phyloP scores from a whole-genome alignment of 148 eudicot genomes.

The Agrostemma githago region DNA sequence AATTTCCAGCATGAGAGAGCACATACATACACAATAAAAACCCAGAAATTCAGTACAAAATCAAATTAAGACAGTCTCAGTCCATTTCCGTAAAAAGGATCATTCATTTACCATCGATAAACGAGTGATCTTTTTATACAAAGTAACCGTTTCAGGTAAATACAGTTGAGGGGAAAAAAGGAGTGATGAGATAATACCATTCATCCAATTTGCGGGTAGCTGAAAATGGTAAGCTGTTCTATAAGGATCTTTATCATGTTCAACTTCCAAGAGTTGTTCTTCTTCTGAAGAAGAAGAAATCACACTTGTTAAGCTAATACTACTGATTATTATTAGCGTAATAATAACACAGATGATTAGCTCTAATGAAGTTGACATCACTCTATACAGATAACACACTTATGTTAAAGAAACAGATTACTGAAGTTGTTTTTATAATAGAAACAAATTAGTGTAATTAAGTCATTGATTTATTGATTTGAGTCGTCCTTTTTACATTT shows the following conservation, averaged over 20 bases:
- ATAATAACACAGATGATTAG: not conserved
- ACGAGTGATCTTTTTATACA: too few species aligned
- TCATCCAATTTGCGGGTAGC: slow-evolving; percentile 23
- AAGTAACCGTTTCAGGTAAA: not conserved
- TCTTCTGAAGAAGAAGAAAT: slow-evolving; percentile 3
- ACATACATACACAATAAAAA: not conserved
- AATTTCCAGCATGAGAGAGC: slow-evolving; percentile 6
- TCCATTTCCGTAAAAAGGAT: too few species aligned
- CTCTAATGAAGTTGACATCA: not conserved
- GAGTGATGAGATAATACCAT: slow-evolving; percentile 12
- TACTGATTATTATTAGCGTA: not conserved
- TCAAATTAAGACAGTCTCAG: not conserved
- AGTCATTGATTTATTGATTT: too few species aligned
- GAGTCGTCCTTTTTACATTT: too few species aligned
- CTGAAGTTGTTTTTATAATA: not conserved
- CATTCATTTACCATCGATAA: too few species aligned
- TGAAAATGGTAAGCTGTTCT: slow-evolving; percentile 26
- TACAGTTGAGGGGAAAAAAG: not conserved
- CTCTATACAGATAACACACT: too few species aligned
- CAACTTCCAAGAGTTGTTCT: slow-evolving; percentile 8
- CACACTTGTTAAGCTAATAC: not conserved
- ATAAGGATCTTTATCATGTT: slow-evolving; percentile 17
- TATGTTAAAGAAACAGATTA: not conserved
- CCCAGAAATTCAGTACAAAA: not conserved
- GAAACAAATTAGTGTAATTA: too few species aligned